Evolutionary conservation across 2,329 filamentous ascomycete species (phyloP).

Genomic region (Teratosphaeria pseudoeucalypti): DNA sequence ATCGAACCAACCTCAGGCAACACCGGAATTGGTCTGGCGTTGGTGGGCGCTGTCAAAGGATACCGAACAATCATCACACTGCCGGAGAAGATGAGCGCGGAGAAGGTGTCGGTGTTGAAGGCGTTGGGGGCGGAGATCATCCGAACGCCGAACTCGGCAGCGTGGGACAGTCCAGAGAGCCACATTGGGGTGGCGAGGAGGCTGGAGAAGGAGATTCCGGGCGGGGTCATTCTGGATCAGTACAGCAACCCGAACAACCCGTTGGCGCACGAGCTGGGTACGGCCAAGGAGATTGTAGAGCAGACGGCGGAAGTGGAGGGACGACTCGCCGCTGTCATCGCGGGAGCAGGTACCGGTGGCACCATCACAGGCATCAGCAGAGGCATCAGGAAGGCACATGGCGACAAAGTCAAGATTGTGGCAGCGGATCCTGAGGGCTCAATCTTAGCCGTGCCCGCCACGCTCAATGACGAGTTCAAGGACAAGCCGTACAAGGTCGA

Average conservation of each 20-base stretch:
- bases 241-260: slow-evolving; percentile 90
- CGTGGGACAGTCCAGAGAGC: slow-evolving; percentile 87
- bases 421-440: slow-evolving; percentile 89
- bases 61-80: slow-evolving; percentile 98
- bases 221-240: slow-evolving; percentile 94
- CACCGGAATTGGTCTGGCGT: slow-evolving; percentile 89
- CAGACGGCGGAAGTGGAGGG: slow-evolving; percentile 60
- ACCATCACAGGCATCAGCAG: slow-evolving; percentile 84
- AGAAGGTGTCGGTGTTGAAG: slow-evolving; percentile 91
- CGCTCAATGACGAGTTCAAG: slow-evolving; percentile 66
- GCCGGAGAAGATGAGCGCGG: slow-evolving; percentile 97
- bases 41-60: slow-evolving; percentile 90
- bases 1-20: slow-evolving; percentile 98
- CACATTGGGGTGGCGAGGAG: slow-evolving; percentile 91
- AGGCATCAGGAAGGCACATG: slow-evolving; percentile 74
- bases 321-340: slow-evolving; percentile 71
- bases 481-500: slow-evolving; percentile 95
- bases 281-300: slow-evolving; percentile 89
- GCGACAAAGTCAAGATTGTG: slow-evolving; percentile 72
- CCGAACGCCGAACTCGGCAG: slow-evolving; percentile 88
- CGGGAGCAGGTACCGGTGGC: slow-evolving; percentile 88
- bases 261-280: slow-evolving; percentile 83
- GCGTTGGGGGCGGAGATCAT: slow-evolving; percentile 96
- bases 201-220: slow-evolving; percentile 89
- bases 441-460: slow-evolving; percentile 72